Evolutionary conservation across 2,329 filamentous ascomycete genomes (phyloP).

Genomic region (Neonectria ditissima): DNA sequence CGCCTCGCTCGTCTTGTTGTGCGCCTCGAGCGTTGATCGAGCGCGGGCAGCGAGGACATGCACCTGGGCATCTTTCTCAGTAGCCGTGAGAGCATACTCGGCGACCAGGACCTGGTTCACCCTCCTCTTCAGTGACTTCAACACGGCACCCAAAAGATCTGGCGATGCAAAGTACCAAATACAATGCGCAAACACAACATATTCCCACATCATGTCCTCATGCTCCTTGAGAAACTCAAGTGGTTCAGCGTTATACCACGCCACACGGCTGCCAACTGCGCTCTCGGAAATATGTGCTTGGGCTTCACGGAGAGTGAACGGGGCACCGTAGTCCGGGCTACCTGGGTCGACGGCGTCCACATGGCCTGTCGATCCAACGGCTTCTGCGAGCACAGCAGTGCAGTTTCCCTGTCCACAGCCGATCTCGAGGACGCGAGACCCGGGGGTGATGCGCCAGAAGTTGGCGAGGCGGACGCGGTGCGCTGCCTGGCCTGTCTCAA

Average conservation of each 20-base stretch:
- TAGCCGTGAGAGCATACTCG: conserved; percentile 50
- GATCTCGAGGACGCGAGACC: conserved; percentile 62
- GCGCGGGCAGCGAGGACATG: conserved; percentile 66
- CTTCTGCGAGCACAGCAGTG: conserved; percentile 64
- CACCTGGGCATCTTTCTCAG: conserved; percentile 53
- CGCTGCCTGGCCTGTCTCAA: too few relatives aligned
- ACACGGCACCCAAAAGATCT: conserved; percentile 37
- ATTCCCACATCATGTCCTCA: conserved; percentile 52
- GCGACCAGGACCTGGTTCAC: conserved; percentile 38
- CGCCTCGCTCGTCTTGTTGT: conserved; percentile 50
- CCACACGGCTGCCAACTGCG: conserved; percentile 55
- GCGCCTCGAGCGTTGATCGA: conserved; percentile 56
- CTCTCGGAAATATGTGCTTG: conserved; percentile 58
- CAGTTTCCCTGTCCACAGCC: conserved; percentile 71
- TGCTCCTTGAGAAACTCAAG: conserved; percentile 47
- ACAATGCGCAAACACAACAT: conserved; percentile 61
- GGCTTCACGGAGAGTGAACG: conserved; percentile 62
- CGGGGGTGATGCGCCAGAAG: too few relatives aligned
- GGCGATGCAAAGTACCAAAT: conserved; percentile 65
- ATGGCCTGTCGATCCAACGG: conserved; percentile 56
- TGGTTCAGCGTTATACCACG: conserved; percentile 56
- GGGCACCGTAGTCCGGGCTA: conserved; percentile 59
- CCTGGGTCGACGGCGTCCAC: conserved; percentile 67
- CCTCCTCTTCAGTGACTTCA: conserved; percentile 38
- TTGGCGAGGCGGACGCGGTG: too few relatives aligned